These are phyloP conservation scores for Butyriboletus loyo DNA, from an alignment of 768 basidiomycete genomes.

Conservation along the genomic window DNA sequence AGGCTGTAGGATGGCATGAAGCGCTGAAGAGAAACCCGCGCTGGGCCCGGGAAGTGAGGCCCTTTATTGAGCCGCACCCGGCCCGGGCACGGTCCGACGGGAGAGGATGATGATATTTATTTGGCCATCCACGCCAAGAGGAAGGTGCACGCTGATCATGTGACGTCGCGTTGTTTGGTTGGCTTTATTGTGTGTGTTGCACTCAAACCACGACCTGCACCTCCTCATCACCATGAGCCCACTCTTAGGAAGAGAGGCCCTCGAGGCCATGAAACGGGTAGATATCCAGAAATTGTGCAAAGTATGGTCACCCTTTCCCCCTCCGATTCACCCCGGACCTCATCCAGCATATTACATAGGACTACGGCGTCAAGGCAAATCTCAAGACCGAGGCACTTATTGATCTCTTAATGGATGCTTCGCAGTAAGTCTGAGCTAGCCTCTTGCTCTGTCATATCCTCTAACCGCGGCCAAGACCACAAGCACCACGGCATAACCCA, in stretches of 20 bases:
- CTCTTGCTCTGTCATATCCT: conserved; percentile 36
- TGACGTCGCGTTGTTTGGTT: conserved; percentile 53
- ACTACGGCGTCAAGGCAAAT: conserved; percentile 79
- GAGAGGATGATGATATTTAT: no score
- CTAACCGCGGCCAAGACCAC: conserved; percentile 30
- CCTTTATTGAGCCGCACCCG: not conserved
- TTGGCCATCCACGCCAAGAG: no score
- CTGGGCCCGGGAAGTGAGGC: not conserved
- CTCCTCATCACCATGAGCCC: conserved; percentile 32
- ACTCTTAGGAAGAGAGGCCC: conserved; percentile 41
- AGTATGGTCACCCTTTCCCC: conserved; percentile 35
- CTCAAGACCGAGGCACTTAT: conserved; percentile 79
- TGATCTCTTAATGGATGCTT: conserved; percentile 62
- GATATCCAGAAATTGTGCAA: conserved; percentile 63
- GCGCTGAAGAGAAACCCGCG: no score
- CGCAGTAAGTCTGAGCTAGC: conserved; percentile 34
- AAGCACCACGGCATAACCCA: conserved; percentile 18
- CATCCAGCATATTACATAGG: conserved; percentile 39
- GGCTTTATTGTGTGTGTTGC: conserved; percentile 41
- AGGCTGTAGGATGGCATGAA: conserved; percentile 44
- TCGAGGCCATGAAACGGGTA: conserved; percentile 51
- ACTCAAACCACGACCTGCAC: conserved; percentile 40
- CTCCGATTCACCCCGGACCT: conserved; percentile 11
- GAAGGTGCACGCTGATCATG: conserved; percentile 28
- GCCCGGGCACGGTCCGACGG: not conserved